Conservation (phyloP, 2,329 filamentous ascomycete species). For the Penicillium sp. region DNA sequence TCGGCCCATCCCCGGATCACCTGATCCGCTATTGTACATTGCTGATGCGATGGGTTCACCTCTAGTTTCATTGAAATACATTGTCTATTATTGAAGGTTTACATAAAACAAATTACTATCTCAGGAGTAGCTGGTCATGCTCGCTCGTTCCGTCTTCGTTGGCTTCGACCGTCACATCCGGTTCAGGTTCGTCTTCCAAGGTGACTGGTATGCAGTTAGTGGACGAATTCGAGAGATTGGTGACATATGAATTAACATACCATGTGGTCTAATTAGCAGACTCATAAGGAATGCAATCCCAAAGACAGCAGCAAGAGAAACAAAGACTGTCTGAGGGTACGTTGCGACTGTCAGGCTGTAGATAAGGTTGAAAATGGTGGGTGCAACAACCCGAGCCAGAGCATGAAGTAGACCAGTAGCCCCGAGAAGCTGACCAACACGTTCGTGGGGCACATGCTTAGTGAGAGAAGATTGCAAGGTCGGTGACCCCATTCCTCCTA, state of each 20-base stretch:
- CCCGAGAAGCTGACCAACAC: slow-evolving; percentile 84
- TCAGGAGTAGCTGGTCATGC: slow-evolving; percentile 15
- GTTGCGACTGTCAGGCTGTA: slow-evolving; percentile 79
- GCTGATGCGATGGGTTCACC: too few relatives aligned
- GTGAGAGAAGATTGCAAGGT: slow-evolving; percentile 83
- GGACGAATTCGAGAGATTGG: not conserved
- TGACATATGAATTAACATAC: slow-evolving; percentile 57
- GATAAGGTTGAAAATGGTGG: slow-evolving; percentile 81
- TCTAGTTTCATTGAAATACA: not conserved
- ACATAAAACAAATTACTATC: not conserved
- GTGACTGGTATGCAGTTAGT: slow-evolving; percentile 22
- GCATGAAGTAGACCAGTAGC: slow-evolving; percentile 86
- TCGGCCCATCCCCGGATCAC: slow-evolving; percentile 6
- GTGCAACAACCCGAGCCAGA: slow-evolving; percentile 75
- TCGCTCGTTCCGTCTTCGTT: slow-evolving; percentile 27
- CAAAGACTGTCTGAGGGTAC: slow-evolving; percentile 82
- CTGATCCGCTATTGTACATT: slow-evolving; percentile 10
- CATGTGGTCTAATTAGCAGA: slow-evolving; percentile 72
- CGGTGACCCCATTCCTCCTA: slow-evolving; percentile 84
- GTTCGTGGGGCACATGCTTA: slow-evolving; percentile 84
- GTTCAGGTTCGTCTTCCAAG: slow-evolving; percentile 16
- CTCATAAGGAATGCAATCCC: slow-evolving; percentile 66
- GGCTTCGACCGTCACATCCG: slow-evolving; percentile 22
- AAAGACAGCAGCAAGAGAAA: slow-evolving; percentile 72
- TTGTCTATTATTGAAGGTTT: slow-evolving; percentile 3